phyloP scores from a whole-genome alignment of 164 flowering plant species.

The Tetracentron sinense region DNA sequence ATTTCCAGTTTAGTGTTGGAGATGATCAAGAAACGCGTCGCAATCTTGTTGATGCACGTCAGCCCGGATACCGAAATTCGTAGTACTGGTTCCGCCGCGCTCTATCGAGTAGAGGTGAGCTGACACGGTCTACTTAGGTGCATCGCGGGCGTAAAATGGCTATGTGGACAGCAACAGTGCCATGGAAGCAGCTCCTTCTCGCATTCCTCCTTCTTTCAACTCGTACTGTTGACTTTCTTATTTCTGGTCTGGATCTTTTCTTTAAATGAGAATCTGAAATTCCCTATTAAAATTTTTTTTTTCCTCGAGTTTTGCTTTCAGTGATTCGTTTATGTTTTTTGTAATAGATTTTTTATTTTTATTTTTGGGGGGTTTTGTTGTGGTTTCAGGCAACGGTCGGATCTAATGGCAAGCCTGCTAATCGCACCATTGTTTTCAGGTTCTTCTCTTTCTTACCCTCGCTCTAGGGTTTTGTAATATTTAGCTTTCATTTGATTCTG shows the following conservation, averaged over 20 bases:
- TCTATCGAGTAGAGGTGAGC: background rate
- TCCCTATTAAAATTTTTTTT: constrained; percentile 6
- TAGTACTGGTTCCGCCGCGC: too few species aligned
- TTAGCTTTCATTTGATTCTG: constrained; percentile 1
- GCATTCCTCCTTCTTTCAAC: constrained; percentile 70
- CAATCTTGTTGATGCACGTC: too few species aligned
- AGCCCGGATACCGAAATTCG: too few species aligned
- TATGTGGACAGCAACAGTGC: constrained; percentile 23
- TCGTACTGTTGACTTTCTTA: too few species aligned
- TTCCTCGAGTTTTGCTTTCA: background rate
- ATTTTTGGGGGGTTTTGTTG: constrained; percentile 4
- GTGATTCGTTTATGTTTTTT: background rate
- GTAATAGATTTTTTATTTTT: background rate
- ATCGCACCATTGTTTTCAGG: constrained; percentile 95
- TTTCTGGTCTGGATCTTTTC: background rate
- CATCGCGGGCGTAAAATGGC: constrained; percentile 7
- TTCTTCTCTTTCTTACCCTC: constrained; percentile 17
- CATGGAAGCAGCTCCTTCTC: constrained; percentile 87
- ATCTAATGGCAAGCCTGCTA: constrained; percentile 67
- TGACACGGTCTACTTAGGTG: too few species aligned
- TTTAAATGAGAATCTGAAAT: background rate
- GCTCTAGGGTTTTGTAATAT: background rate
- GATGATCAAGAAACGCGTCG: too few species aligned
- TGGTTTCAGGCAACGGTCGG: constrained; percentile 70
- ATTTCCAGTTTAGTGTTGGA: too few species aligned